A percentile compares a stretch with the other conserved stretches of the same genome.
These are phyloP conservation scores for Exophiala sideris DNA, from an alignment of 2,329 filamentous ascomycete species.

Conservation along the genomic window DNA sequence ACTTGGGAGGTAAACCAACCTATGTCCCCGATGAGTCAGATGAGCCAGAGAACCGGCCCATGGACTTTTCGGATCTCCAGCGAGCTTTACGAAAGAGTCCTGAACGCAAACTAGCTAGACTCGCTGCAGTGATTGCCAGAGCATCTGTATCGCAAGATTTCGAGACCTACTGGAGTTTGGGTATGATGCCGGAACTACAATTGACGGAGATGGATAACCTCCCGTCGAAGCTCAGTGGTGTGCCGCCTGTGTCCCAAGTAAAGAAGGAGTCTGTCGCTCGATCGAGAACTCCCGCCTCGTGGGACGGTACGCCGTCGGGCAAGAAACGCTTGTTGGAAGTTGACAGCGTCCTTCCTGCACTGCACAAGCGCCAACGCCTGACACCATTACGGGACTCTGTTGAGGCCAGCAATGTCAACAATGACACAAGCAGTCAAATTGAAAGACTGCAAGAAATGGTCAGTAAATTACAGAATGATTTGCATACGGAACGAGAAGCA, in stretches of 20 bases:
- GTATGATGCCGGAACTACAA: constrained; percentile 37
- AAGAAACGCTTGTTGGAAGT: constrained; percentile 31
- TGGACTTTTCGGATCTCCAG: constrained; percentile 33
- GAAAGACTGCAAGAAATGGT: constrained; percentile 31
- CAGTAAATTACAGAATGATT: constrained; percentile 24
- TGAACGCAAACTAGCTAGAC: constrained; percentile 19
- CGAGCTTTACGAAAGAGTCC: constrained; percentile 31
- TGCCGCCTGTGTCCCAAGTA: constrained; percentile 17
- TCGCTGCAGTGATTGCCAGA: constrained; percentile 17
- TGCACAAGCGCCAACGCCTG: constrained; percentile 40
- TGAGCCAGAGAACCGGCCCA: constrained; percentile 20
- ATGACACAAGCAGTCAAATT: constrained; percentile 27
- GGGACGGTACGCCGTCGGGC: constrained; percentile 28
- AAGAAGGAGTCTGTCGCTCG: constrained; percentile 16
- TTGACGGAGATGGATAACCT: constrained; percentile 33
- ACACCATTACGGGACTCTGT: constrained; percentile 37
- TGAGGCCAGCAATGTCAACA: constrained; percentile 19
- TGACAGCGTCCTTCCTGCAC: constrained; percentile 22
- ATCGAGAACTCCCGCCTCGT: constrained; percentile 25
- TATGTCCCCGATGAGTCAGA: constrained; percentile 24
- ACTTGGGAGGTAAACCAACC: constrained; percentile 23
- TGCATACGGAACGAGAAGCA: constrained; percentile 22
- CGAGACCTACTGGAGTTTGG: constrained; percentile 37
- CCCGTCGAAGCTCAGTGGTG: constrained; percentile 13
- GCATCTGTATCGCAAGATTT: constrained; percentile 37